Base-by-base conservation (phyloP, 208 protist genomes). In the Crithidia mellificae region DNA sequence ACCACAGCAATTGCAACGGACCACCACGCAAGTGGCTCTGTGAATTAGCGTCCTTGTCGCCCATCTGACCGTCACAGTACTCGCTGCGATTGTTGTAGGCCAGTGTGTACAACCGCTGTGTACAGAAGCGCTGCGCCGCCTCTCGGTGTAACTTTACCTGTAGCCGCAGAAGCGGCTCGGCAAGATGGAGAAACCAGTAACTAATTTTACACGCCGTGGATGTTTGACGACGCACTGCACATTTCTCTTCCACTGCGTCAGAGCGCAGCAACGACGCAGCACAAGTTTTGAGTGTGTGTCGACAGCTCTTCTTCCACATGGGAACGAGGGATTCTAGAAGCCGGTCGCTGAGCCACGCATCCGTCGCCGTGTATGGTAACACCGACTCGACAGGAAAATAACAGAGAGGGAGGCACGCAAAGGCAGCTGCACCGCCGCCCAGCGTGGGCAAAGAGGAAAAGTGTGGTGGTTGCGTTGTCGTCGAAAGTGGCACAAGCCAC, bases 331-430 rank as follows among this genome's bases (percentile, higher is more conserved):
- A 20, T 9, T 67, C 44, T 8, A 76, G 36, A 50, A 64, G 56
- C 12, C 72, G 57, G 30, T 83, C 63, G 49, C 61, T 80, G 14
- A 88, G 73, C 80, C 82, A 86, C 29, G 74, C 67, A 44, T 85
- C 78, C 38, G 83, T 72, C 0, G 75, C 76, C 0, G 46, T 61
- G 80, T 76, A 75, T 0, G 84, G 83, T 50, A 92, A 53, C 39
- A 92, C 74, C 1, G 77, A 34, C 51, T 84, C 74, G 49, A 89
- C 43, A 7, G 87, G 87, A 53, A 88, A 92, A 68, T 92, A 90
- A 27, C 81, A 78, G 9, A 87, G 63, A n/a, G 84, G 84, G 49
- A 90, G 73, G 59, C 83, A 89, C n/a, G n/a, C n/a, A n/a, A n/a
- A n/a, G n/a, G n/a, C n/a, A n/a, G n/a, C n/a, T n/a, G n/a, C n/a